Evolutionary conservation across 257 asterid genomes (phyloP), one percentile per base, ranked within the genome.

Genomic region (Solanum megistacrolobum): DNA sequence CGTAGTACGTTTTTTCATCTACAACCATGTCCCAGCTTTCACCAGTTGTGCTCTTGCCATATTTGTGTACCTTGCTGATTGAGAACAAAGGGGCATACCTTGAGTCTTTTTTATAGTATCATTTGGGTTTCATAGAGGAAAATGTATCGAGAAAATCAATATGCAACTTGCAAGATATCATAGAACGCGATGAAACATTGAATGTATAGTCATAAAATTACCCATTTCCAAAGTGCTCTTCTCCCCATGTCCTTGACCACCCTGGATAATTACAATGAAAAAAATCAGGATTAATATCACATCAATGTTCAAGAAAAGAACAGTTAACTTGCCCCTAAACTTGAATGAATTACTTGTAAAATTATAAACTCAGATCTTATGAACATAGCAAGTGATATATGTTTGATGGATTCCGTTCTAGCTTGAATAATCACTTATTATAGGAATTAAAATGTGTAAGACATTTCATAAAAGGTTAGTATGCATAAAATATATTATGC

Each of bases 201-300:
- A 75, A 73, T 14, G 48, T 9, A 84, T 46, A 72, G 52, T 86
- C 75, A 87, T 36, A 58, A 83, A 92, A n/a, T 93, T 93, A 97
- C 99, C 99, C 98, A 14, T 97, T 97, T 85, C 99, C 99, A 3
- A 96, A 96, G 94, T 97, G 99, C 91, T 97, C 99, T 89, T 97
- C 99, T 84, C 99, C 99, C 99, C 99, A 97, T 79, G 98, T 97
- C 91, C 99, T 93, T 13, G 99, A 96, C 99, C 99, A 97, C 88
- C 99, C 99, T 97, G 34, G 84, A 39, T 41, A 13, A n/a, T 78
- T 41, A 41, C 62, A 78, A 41, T 3, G 38, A 78, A 78, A 41
- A 27, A 41, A 27, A 5, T 25, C 32, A 2, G 65, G 14, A 25
- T 78, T 13, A 39, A 16, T 78, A 43, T 41, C 84, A 25, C 25